These are phyloP conservation scores for Puya raimondii DNA, from an alignment of 176 grass and related monocot genomes.

Conservation along the genomic window DNA sequence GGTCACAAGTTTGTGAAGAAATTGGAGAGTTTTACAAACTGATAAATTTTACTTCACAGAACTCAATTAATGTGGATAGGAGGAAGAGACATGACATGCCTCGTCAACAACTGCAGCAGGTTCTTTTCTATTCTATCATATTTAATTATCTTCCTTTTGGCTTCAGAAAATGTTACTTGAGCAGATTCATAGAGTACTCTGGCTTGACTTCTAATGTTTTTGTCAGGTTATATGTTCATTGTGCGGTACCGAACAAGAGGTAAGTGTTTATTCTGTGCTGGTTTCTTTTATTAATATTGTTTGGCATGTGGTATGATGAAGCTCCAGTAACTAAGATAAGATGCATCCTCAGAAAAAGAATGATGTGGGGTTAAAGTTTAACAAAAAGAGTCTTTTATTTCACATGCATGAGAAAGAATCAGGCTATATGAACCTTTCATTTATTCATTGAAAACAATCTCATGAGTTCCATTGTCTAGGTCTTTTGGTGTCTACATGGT, in stretches of 20 bases:
- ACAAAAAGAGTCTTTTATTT: no score
- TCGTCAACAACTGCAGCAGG: conserved; percentile 56
- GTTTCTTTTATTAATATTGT: neutral
- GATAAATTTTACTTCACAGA: conserved; percentile 34
- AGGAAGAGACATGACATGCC: conserved; percentile 60
- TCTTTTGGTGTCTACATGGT: no score
- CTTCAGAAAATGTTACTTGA: neutral
- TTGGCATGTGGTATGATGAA: neutral
- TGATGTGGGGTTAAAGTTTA: no score
- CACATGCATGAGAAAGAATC: neutral
- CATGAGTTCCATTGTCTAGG: no score
- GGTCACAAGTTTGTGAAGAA: no score
- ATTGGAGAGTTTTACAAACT: no score
- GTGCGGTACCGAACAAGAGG: conserved; percentile 86
- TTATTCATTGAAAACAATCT: no score
- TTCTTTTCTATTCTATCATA: conserved; percentile 7
- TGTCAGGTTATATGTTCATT: conserved; percentile 75
- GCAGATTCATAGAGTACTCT: conserved; percentile 4
- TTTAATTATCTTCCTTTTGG: conserved; percentile 5
- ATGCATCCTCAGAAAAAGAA: no score
- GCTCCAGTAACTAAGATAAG: no score
- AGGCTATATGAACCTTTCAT: no score
- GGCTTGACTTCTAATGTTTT: neutral
- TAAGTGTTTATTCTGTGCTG: neutral
- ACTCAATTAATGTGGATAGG: conserved; percentile 51